phyloP scores from a whole-genome alignment of 164 flowering plant species.

The Vitis vinifera region DNA sequence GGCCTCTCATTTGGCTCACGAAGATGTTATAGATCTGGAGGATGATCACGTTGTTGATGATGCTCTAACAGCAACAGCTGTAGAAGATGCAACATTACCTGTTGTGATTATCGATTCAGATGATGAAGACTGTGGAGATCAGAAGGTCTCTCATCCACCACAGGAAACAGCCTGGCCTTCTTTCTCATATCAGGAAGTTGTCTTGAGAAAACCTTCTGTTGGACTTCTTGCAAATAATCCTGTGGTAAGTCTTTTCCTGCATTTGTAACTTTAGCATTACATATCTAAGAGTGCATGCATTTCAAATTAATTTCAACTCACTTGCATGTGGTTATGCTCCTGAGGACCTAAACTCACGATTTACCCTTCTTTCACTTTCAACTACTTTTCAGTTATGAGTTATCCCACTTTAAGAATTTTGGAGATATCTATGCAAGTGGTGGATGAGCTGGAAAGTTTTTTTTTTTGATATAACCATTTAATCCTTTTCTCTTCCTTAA shows the following conservation, averaged over 20 bases:
- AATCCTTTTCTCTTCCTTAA: too few relatives aligned
- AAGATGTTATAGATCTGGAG: conserved; percentile 27
- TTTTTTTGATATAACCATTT: too few relatives aligned
- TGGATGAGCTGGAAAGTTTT: too few relatives aligned
- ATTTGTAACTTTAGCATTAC: not conserved
- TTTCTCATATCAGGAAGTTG: conserved; percentile 17
- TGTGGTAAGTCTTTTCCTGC: conserved; percentile 10
- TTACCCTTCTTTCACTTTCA: too few relatives aligned
- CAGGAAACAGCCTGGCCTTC: not conserved
- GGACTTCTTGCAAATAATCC: conserved; percentile 10
- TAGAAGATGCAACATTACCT: not conserved
- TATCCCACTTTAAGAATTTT: too few relatives aligned
- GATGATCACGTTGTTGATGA: conserved; percentile 18
- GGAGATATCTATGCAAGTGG: too few relatives aligned
- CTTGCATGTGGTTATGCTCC: too few relatives aligned
- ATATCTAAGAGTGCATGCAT: too few relatives aligned
- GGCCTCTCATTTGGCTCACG: not conserved
- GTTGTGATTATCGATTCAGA: conserved; percentile 38
- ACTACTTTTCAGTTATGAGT: too few relatives aligned
- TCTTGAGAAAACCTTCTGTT: conserved; percentile 7
- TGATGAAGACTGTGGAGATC: conserved; percentile 30
- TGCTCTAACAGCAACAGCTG: not conserved
- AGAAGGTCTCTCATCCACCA: not conserved
- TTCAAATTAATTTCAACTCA: too few relatives aligned
- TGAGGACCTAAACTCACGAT: too few relatives aligned